Percentiles rank a stretch among this genome's conserved stretches.
Evolutionary conservation across 495 filamentous ascomycete genomes (phyloP).

Genomic region (Diplogelasinospora grovesii): DNA sequence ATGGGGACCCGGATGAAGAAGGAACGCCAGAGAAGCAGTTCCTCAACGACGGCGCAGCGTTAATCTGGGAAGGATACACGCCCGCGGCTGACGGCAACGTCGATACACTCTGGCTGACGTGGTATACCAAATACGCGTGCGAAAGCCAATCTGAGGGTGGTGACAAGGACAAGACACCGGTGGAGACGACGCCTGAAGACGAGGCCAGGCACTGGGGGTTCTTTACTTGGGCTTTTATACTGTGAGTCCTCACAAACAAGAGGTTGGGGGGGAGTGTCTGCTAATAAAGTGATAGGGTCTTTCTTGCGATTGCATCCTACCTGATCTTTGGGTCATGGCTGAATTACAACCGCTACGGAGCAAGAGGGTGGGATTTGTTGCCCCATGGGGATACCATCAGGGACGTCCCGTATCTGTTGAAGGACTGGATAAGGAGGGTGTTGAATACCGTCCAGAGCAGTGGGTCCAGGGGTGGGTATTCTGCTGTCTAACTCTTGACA

Average conservation of each 20-base stretch:
- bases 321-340: slow-evolving; percentile 98
- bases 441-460: slow-evolving; percentile 77
- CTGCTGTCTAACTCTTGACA: slow-evolving; percentile 63
- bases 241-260: slow-evolving; percentile 77
- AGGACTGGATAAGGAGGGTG: slow-evolving; percentile 75
- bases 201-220: slow-evolving; percentile 67
- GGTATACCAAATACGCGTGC: slow-evolving; percentile 83
- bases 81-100: slow-evolving; percentile 38
- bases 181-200: slow-evolving; percentile 27
- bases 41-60: slow-evolving; percentile 46
- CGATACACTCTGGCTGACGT: slow-evolving; percentile 63
- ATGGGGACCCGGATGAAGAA: slow-evolving; percentile 19
- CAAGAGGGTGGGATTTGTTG: slow-evolving; percentile 89
- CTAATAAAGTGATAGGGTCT: slow-evolving; percentile 49
- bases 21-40: slow-evolving; percentile 39
- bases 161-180: no score
- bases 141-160: no score
- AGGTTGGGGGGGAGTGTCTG: not conserved
- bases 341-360: slow-evolving; percentile 95
- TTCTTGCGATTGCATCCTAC: slow-evolving; percentile 80
- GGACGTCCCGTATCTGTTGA: slow-evolving; percentile 84
- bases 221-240: slow-evolving; percentile 94
- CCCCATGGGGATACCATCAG: slow-evolving; percentile 89
- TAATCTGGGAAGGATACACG: slow-evolving; percentile 67
- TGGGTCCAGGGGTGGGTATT: slow-evolving; percentile 81